Conservation (phyloP, 1,139 yeast genomes). For the Lodderomyces parapsilosis region DNA sequence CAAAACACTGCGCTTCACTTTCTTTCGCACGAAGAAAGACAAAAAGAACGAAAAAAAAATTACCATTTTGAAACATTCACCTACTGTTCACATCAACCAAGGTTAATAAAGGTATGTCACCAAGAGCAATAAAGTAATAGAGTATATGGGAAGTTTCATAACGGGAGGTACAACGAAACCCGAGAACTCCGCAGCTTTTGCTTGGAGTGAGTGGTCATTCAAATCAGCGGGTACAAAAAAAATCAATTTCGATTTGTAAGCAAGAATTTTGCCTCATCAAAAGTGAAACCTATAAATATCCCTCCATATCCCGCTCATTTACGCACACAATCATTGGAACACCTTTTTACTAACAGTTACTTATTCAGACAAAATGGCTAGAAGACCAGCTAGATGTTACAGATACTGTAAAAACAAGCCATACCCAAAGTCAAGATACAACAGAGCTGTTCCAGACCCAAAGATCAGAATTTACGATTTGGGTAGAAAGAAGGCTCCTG, state of each 20-base stretch:
- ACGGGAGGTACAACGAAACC: neutral
- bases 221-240: too few species aligned
- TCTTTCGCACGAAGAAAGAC: constrained; percentile 8
- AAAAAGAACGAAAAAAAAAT: constrained; percentile 12
- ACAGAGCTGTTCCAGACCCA: constrained; percentile 99
- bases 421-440: constrained; percentile 99
- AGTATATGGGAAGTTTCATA: neutral
- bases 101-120: constrained; percentile 24
- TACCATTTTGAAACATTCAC: constrained; percentile 7
- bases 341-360: constrained; percentile 29
- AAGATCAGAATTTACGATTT: constrained; percentile 98
- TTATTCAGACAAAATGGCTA: constrained; percentile 84
- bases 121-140: neutral
- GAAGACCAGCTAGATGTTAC: constrained; percentile 99
- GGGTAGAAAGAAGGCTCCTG: constrained; percentile 99
- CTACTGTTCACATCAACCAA: constrained; percentile 14
- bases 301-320: neutral
- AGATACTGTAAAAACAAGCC: constrained; percentile 99
- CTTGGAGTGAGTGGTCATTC: neutral
- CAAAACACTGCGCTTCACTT: neutral
- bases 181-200: neutral
- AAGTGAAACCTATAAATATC: constrained; percentile 1
- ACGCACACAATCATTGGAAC: too few species aligned
- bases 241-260: constrained; percentile 7
- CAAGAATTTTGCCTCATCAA: constrained; percentile 4